A percentile compares a stretch with the other conserved stretches of the same genome.
Conservation (phyloP, 73 alveolate genomes). For the Paramecium pentaurelia region DNA sequence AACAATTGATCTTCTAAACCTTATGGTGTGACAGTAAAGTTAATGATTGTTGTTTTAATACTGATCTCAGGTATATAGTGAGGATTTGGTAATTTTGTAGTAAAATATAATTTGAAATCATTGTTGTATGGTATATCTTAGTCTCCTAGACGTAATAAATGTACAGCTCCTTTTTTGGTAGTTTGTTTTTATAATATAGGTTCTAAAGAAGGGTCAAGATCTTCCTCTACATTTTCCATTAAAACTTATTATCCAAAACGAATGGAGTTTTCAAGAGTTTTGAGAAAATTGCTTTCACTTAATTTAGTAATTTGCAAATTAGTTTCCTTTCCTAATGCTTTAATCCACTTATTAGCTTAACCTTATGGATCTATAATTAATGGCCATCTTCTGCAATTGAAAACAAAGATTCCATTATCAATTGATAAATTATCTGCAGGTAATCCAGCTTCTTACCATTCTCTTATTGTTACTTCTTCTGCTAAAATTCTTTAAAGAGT, state of each 20-base stretch:
- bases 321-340: constrained; percentile 38
- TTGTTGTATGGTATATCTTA: constrained; percentile 74
- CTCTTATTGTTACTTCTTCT: constrained; percentile 92
- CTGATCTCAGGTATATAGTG: constrained; percentile 91
- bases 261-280: constrained; percentile 74
- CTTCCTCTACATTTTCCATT: constrained; percentile 89
- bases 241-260: constrained; percentile 74
- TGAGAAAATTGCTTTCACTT: constrained; percentile 66
- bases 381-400: constrained; percentile 81
- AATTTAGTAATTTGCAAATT: background rate
- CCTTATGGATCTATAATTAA: constrained; percentile 92
- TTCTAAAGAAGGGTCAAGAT: constrained; percentile 84
- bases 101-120: constrained; percentile 82
- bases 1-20: constrained; percentile 85
- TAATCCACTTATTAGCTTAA: constrained; percentile 93
- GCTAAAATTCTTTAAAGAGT: constrained; percentile 82
- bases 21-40: constrained; percentile 94
- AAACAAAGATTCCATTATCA: constrained; percentile 85
- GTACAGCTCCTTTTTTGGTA: constrained; percentile 67
- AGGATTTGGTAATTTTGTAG: constrained; percentile 92
- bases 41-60: constrained; percentile 90
- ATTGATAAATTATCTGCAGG: constrained; percentile 97
- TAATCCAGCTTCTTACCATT: constrained; percentile 94
- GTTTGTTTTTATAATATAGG: constrained; percentile 77
- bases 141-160: constrained; percentile 79